These are phyloP conservation scores for Eragrostis nindensis DNA, from an alignment of 176 grass and related monocot species.

Conservation along the genomic window DNA sequence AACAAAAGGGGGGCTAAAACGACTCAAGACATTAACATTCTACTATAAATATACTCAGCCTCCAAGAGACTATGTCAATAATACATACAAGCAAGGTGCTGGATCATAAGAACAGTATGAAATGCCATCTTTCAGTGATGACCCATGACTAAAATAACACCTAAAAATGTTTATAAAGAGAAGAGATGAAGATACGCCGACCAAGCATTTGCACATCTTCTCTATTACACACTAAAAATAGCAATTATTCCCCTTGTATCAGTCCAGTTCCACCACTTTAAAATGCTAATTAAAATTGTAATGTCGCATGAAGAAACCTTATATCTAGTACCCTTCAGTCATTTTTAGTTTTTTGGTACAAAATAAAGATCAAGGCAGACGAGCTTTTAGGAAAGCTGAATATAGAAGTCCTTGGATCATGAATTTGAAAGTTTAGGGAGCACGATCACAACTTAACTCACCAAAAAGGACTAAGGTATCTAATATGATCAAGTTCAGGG, in stretches of 20 bases:
- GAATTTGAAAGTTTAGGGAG: not conserved
- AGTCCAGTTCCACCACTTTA: not conserved
- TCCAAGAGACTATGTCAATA: not conserved
- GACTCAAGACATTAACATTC: not conserved
- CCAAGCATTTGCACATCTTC: not conserved
- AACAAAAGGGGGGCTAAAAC: not conserved
- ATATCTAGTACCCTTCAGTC: not conserved
- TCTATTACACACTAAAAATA: slow-evolving; percentile 5
- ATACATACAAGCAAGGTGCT: not conserved
- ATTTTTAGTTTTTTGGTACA: not conserved
- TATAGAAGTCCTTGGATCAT: not conserved
- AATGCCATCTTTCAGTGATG: not conserved
- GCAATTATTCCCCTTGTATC: not conserved
- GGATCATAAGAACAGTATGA: not conserved
- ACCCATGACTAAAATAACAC: not conserved
- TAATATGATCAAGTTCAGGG: not conserved
- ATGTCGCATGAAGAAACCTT: not conserved
- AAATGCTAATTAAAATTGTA: not conserved
- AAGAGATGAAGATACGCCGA: not conserved
- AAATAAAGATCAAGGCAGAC: not conserved
- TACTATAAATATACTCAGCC: not conserved
- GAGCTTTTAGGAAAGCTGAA: slow-evolving; percentile 10
- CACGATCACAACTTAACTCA: not conserved
- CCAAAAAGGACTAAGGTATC: slow-evolving; percentile 6
- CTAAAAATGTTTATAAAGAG: not conserved